phyloP scores from a whole-genome alignment of 345 rosid species.

The Aquilaria sinensis region DNA sequence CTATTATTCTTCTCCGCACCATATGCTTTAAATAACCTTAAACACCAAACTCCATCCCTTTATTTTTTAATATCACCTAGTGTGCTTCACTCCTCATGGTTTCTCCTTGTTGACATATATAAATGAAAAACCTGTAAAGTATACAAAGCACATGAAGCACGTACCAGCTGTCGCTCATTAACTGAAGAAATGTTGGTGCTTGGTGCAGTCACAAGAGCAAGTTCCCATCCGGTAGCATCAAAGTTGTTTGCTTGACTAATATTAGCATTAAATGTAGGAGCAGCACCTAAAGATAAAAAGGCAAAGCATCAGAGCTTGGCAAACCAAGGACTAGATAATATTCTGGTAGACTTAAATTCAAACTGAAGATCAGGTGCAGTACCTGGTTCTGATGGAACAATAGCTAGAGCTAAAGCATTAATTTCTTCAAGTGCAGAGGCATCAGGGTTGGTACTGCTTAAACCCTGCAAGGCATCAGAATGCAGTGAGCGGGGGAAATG shows the following conservation, averaged over 20 bases:
- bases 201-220: conserved; percentile 75
- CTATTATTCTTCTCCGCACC: neutral
- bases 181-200: conserved; percentile 53
- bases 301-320: neutral
- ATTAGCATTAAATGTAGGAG: conserved; percentile 35
- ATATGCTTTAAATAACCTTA: too few species aligned
- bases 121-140: neutral
- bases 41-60: too few species aligned
- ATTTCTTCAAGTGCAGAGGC: conserved; percentile 63
- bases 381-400: conserved; percentile 56
- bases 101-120: too few species aligned
- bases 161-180: conserved; percentile 77
- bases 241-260: conserved; percentile 44
- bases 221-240: conserved; percentile 80
- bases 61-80: too few species aligned
- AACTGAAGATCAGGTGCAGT: neutral
- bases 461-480: conserved; percentile 40
- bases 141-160: conserved; percentile 5
- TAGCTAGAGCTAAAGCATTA: conserved; percentile 75
- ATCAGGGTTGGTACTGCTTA: conserved; percentile 35
- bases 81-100: too few species aligned
- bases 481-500: neutral
- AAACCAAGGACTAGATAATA: neutral
- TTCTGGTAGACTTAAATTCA: neutral
- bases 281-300: conserved; percentile 30